These are phyloP conservation scores for Leccinum aurantiacum DNA, from an alignment of 768 basidiomycete species.

Conservation along the genomic window DNA sequence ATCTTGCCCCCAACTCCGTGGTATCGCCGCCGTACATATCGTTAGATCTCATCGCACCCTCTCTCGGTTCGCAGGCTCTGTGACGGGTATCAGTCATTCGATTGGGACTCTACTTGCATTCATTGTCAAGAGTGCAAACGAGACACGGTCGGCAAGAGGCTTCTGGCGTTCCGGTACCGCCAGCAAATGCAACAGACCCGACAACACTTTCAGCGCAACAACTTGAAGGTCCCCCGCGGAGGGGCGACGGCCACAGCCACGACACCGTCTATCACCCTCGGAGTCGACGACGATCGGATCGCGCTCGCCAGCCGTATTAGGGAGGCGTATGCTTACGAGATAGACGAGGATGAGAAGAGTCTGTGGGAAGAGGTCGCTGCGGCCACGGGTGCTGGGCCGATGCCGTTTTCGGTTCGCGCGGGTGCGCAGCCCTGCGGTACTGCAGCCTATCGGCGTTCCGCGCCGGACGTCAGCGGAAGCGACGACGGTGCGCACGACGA, in stretches of 20 bases:
- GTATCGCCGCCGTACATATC: background rate
- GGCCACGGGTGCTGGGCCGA: slow-evolving; percentile 17
- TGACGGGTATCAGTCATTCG: slow-evolving; percentile 23
- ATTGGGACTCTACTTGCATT: slow-evolving; percentile 20
- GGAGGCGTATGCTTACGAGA: slow-evolving; percentile 19
- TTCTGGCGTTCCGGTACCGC: slow-evolving; percentile 24
- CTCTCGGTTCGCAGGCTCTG: slow-evolving; percentile 21
- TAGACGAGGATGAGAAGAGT: slow-evolving; percentile 28
- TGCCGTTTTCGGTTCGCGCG: slow-evolving; percentile 15
- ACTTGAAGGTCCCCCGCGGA: background rate
- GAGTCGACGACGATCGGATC: slow-evolving; percentile 6
- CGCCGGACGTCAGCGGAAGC: slow-evolving; percentile 2
- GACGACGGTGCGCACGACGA: slow-evolving; percentile 7
- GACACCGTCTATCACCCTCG: background rate
- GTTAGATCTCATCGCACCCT: slow-evolving; percentile 7
- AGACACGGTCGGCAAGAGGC: slow-evolving; percentile 27
- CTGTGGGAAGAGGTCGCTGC: slow-evolving; percentile 32
- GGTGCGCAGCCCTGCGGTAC: slow-evolving; percentile 12
- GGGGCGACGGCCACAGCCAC: background rate
- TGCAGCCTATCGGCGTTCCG: background rate
- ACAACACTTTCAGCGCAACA: slow-evolving; percentile 9
- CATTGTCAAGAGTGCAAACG: slow-evolving; percentile 32
- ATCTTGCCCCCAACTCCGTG: background rate
- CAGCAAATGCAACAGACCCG: slow-evolving; percentile 8
- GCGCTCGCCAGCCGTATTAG: slow-evolving; percentile 12